Conservation (phyloP, 2,329 filamentous ascomycete genomes). For the Pseudocercospora crystallina region DNA sequence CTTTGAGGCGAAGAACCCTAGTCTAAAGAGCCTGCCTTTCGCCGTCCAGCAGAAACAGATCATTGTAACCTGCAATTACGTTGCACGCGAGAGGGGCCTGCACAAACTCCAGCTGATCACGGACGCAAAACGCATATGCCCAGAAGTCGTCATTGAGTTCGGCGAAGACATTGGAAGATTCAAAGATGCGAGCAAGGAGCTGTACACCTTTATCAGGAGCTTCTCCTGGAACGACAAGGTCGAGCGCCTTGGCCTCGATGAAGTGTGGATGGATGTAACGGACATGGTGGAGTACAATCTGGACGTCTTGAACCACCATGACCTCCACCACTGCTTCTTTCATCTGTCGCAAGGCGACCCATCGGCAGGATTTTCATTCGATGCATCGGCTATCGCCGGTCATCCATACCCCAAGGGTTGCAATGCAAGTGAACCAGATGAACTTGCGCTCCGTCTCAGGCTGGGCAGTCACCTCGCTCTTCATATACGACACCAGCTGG, state of each 20-base stretch:
- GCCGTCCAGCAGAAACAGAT: conserved; percentile 94
- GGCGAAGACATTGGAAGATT: conserved; percentile 86
- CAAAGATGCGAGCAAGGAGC: conserved; percentile 77
- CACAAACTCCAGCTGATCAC: conserved; percentile 82
- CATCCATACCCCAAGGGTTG: conserved; percentile 53
- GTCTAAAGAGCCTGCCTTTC: conserved; percentile 69
- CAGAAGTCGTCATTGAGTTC: conserved; percentile 79
- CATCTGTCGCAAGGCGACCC: conserved; percentile 71
- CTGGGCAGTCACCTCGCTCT: conserved; percentile 80
- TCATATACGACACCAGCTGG: conserved; percentile 69
- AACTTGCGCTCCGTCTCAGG: conserved; percentile 58
- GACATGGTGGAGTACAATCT: conserved; percentile 83
- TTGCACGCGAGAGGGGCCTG: conserved; percentile 68
- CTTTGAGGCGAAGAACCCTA: conserved; percentile 76
- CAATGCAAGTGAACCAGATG: conserved; percentile 8
- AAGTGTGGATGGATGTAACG: conserved; percentile 78
- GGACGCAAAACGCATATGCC: conserved; percentile 77
- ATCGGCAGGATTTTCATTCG: conserved; percentile 75
- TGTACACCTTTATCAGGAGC: conserved; percentile 70
- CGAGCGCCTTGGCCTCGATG: conserved; percentile 86
- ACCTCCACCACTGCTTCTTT: conserved; percentile 73
- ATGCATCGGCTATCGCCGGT: conserved; percentile 68
- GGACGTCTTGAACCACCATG: conserved; percentile 65
- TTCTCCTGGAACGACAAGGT: conserved; percentile 77
- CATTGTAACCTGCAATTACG: conserved; percentile 86